A percentile compares a stretch with the other conserved stretches of the same genome.
phyloP scores from a whole-genome alignment of 768 basidiomycete genomes.

The Tulasnella calospora region DNA sequence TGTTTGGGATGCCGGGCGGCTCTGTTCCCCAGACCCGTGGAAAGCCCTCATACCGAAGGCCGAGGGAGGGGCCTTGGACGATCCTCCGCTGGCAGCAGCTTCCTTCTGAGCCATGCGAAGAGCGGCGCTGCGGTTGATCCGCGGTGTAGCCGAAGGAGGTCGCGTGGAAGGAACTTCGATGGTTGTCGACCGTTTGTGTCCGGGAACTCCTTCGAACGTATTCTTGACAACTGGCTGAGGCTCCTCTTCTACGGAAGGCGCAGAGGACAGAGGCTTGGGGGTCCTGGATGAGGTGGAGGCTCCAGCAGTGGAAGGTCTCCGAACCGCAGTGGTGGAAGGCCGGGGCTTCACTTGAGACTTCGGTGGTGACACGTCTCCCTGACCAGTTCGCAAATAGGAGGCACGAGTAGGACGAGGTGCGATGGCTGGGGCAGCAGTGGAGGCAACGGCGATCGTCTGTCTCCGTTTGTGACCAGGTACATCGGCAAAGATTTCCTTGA shows the following conservation, averaged over 20 bases:
- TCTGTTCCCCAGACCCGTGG: constrained; percentile 40
- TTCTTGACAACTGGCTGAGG: constrained; percentile 41
- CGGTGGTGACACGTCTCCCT: constrained; percentile 46
- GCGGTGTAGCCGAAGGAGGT: constrained; percentile 63
- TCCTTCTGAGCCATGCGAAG: constrained; percentile 39
- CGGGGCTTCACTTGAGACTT: constrained; percentile 35
- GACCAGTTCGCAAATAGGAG: constrained; percentile 65
- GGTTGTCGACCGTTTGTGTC: constrained; percentile 66
- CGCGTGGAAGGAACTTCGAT: constrained; percentile 72
- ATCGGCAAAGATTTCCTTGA: constrained; percentile 27
- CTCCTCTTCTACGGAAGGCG: constrained; percentile 37
- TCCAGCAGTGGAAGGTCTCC: background rate
- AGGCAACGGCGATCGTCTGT: constrained; percentile 29
- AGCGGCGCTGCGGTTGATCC: constrained; percentile 37
- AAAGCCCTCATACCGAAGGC: constrained; percentile 53
- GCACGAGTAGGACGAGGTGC: constrained; percentile 72
- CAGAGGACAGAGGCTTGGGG: background rate
- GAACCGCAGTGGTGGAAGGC: background rate
- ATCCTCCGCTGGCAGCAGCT: background rate
- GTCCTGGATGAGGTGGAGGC: background rate
- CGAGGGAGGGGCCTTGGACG: constrained; percentile 36
- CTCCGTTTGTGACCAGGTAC: constrained; percentile 31
- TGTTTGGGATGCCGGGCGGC: constrained; percentile 39
- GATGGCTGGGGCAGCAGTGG: constrained; percentile 53
- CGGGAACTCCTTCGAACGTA: constrained; percentile 74